Percentiles rank a stretch among this genome's conserved stretches.
Conservation (phyloP, 495 filamentous ascomycete genomes). For the Parathielavia hyrcaniae region DNA sequence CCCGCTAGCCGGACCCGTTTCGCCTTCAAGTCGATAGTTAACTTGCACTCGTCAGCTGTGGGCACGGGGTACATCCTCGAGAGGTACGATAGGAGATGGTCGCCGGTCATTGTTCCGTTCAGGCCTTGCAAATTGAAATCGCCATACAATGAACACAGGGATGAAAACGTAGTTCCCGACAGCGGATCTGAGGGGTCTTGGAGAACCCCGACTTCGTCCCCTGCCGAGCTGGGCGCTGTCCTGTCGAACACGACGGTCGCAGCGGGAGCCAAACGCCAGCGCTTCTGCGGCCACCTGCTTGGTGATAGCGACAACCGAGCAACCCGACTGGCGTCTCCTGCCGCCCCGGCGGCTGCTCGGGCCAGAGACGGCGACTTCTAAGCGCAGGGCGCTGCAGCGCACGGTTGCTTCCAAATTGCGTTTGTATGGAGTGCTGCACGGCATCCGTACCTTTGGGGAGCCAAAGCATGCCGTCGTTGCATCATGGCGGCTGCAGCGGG, state of each 20-base stretch:
- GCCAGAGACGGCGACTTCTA: slow-evolving; percentile 1
- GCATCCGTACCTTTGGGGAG: not conserved
- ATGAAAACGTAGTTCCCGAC: too few species aligned
- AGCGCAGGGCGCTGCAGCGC: slow-evolving; percentile 18
- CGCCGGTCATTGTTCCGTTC: too few species aligned
- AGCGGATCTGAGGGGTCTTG: not conserved
- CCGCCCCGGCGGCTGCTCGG: slow-evolving; percentile 6
- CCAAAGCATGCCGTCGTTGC: not conserved
- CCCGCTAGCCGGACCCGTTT: not conserved
- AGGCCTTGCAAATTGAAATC: too few species aligned
- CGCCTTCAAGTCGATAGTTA: not conserved
- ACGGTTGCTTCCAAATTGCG: not conserved
- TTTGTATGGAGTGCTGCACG: too few species aligned
- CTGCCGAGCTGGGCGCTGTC: not conserved
- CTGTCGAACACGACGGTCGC: not conserved
- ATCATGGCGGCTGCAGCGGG: slow-evolving; percentile 7
- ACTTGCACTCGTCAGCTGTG: too few species aligned
- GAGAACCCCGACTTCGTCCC: not conserved
- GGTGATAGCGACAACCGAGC: not conserved
- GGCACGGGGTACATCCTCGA: not conserved
- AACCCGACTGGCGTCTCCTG: slow-evolving; percentile 6
- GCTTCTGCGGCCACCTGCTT: not conserved
- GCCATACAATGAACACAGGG: too few species aligned
- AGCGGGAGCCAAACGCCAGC: not conserved
- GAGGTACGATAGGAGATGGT: not conserved